Evolutionary conservation across 1,139 yeast genomes (phyloP).

Genomic region (Blastobotrys persicus): DNA sequence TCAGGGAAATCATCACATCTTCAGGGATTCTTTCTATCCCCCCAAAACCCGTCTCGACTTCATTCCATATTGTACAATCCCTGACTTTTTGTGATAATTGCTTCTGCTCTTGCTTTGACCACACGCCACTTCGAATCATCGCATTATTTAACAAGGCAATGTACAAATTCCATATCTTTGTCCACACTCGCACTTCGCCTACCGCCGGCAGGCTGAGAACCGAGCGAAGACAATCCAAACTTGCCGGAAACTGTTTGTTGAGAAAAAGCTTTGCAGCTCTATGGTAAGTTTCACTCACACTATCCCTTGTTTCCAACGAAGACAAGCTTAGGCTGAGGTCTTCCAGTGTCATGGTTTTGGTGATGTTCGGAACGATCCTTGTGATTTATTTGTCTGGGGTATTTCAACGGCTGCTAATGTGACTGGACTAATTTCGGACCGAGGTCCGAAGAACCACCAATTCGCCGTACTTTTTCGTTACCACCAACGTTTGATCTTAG

Average conservation of each 20-base stretch:
- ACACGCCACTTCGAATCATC: constrained; percentile 12
- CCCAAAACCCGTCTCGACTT: constrained; percentile 19
- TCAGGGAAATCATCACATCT: constrained; percentile 15
- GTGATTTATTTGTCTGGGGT: not conserved
- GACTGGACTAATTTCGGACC: not conserved
- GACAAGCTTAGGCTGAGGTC: constrained; percentile 6
- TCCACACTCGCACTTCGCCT: constrained; percentile 23
- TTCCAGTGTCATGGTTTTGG: not conserved
- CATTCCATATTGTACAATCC: constrained; percentile 20
- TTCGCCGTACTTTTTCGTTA: no score
- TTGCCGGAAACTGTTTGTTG: constrained; percentile 26
- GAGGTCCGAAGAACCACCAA: no score
- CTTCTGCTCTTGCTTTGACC: constrained; percentile 20
- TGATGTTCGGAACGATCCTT: not conserved
- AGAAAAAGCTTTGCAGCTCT: constrained; percentile 28
- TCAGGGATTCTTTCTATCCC: constrained; percentile 14
- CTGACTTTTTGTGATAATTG: constrained; percentile 18
- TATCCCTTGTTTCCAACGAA: constrained; percentile 1
- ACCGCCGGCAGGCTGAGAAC: constrained; percentile 9
- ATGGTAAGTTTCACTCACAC: constrained; percentile 19
- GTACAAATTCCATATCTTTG: constrained; percentile 29
- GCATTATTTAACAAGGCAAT: constrained; percentile 19
- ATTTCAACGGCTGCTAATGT: not conserved
- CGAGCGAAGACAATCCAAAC: constrained; percentile 22
- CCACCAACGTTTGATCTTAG: no score